Conservation (phyloP, 768 basidiomycete genomes). For the Tylopilus vinaceipallidus region DNA sequence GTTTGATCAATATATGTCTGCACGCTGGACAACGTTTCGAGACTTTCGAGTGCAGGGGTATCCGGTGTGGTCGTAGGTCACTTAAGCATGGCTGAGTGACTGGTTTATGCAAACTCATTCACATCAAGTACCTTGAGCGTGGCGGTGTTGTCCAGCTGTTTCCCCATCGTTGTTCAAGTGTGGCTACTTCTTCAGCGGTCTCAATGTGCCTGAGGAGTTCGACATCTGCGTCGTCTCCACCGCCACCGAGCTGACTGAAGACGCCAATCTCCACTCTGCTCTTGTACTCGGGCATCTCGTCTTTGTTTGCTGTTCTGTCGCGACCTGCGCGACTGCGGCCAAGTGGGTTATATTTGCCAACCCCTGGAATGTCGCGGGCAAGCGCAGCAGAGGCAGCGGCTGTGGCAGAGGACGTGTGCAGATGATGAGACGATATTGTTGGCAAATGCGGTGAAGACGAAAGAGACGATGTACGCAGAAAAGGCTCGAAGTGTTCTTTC, state of each 20-base stretch:
- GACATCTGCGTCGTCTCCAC: conserved; percentile 66
- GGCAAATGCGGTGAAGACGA: conserved; percentile 61
- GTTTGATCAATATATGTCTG: conserved; percentile 96
- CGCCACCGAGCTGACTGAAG: conserved; percentile 51
- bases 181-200: conserved; percentile 58
- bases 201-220: conserved; percentile 70
- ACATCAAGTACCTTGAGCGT: conserved; percentile 56
- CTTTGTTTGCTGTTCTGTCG: conserved; percentile 66
- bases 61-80: conserved; percentile 82
- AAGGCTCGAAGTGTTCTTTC: conserved; percentile 96
- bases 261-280: conserved; percentile 65
- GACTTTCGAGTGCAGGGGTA: conserved; percentile 89
- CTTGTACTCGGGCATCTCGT: conserved; percentile 77
- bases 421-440: conserved; percentile 58
- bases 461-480: conserved; percentile 79
- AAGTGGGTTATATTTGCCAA: conserved; percentile 72
- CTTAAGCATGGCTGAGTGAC: conserved; percentile 37
- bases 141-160: conserved; percentile 74
- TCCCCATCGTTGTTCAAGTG: conserved; percentile 76
- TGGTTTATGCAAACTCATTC: not conserved
- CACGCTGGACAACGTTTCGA: conserved; percentile 95
- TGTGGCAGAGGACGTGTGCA: conserved; percentile 79
- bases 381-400: conserved; percentile 88
- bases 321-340: conserved; percentile 46
- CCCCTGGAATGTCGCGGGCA: conserved; percentile 82